Percentiles rank a stretch among this genome's conserved stretches.
phyloP scores from a whole-genome alignment of 1,139 yeast species.

The Hyphopichia pseudoburtonii region DNA sequence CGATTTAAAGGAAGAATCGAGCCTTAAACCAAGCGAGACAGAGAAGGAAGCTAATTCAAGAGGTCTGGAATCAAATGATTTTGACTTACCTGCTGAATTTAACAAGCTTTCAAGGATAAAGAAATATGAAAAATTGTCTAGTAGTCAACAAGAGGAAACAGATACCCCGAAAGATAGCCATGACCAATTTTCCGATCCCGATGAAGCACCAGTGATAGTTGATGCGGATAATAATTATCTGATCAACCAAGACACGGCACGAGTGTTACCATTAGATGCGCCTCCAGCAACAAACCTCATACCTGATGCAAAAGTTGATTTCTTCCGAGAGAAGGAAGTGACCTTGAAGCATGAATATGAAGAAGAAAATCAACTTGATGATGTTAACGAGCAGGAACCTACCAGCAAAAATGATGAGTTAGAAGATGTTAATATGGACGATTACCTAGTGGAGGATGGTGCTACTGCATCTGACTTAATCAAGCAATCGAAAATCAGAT shows the following conservation, averaged over 20 bases:
- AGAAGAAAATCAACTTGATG: slow-evolving; percentile 5
- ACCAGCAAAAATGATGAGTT: slow-evolving; percentile 8
- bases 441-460: slow-evolving; percentile 18
- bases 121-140: neutral
- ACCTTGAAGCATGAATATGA: slow-evolving; percentile 6
- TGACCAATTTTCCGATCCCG: too few species aligned
- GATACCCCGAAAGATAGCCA: too few species aligned
- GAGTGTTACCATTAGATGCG: too few species aligned
- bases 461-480: slow-evolving; percentile 4
- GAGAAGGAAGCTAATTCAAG: too few species aligned
- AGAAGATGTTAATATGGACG: slow-evolving; percentile 17
- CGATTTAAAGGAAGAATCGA: too few species aligned
- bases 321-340: slow-evolving; percentile 5
- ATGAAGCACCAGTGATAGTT: slow-evolving; percentile 22
- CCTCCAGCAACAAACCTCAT: neutral
- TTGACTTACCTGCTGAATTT: too few species aligned
- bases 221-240: slow-evolving; percentile 12
- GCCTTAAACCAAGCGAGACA: too few species aligned
- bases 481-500: neutral
- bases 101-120: slow-evolving; percentile 1
- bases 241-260: too few species aligned
- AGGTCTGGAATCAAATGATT: too few species aligned
- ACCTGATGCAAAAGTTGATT: neutral
- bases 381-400: slow-evolving; percentile 3
- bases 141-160: too few species aligned